Evolutionary conservation across 139 green algal genomes (phyloP).

Genomic region (Edaphochlamys debaryana): DNA sequence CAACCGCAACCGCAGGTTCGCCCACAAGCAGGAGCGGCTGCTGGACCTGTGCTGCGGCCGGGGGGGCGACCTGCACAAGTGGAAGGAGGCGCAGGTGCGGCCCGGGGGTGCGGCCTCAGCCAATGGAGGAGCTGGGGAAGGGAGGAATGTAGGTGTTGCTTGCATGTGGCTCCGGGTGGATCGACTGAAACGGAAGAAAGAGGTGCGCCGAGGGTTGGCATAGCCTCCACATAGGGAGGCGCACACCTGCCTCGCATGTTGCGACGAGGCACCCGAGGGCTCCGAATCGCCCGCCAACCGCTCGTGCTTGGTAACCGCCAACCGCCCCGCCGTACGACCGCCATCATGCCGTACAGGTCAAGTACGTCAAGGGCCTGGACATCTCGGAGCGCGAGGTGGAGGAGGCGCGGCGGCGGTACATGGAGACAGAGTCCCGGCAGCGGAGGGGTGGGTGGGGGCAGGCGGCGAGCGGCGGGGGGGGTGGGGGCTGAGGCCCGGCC

Average conservation of each 20-base stretch:
- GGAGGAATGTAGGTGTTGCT: too few relatives aligned
- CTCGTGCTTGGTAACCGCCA: too few relatives aligned
- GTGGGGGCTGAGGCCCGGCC: background rate
- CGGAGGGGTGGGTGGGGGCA: background rate
- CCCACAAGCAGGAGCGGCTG: constrained; percentile 61
- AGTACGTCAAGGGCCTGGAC: constrained; percentile 86
- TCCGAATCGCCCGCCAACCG: too few relatives aligned
- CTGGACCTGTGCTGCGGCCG: constrained; percentile 92
- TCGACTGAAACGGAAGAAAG: too few relatives aligned
- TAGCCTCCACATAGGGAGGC: too few relatives aligned
- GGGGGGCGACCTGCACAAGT: constrained; percentile 92
- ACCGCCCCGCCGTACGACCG: too few relatives aligned
- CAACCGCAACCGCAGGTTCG: constrained; percentile 79
- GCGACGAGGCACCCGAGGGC: too few relatives aligned
- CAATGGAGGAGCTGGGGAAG: too few relatives aligned
- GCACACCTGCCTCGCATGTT: too few relatives aligned
- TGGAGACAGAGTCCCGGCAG: constrained; percentile 36
- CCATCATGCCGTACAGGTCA: too few relatives aligned
- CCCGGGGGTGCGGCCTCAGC: background rate
- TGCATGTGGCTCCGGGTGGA: too few relatives aligned
- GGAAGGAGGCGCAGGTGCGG: constrained; percentile 67
- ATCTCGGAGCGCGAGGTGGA: constrained; percentile 83
- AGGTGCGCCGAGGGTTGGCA: background rate
- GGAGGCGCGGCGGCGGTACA: constrained; percentile 74
- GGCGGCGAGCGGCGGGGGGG: too few relatives aligned